phyloP scores from a whole-genome alignment of 2,329 filamentous ascomycete species.

The Apiospora rasikravindrae region DNA sequence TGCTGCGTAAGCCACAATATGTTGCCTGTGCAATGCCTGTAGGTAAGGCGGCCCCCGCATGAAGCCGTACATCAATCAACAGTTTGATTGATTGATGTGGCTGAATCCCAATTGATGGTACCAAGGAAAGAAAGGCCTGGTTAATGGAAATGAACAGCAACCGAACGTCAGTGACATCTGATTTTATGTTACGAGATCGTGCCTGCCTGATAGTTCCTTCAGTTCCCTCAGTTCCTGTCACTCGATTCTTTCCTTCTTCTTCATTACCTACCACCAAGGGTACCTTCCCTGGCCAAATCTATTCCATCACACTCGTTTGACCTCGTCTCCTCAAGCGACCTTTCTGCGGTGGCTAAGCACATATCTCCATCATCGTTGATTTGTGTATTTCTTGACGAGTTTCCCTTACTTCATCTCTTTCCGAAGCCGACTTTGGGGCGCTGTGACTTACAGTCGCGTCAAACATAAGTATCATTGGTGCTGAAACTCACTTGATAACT shows the following conservation, averaged over 20 bases:
- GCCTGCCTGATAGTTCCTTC: not conserved
- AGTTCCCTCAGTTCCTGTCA: not conserved
- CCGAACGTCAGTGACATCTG: constrained; percentile 1
- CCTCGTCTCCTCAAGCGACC: not conserved
- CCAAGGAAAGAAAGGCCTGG: not conserved
- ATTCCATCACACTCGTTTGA: not conserved
- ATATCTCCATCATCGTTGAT: not conserved
- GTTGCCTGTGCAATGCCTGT: not conserved
- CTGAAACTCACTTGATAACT: not conserved
- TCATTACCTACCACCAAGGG: not conserved
- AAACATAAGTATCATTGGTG: not conserved
- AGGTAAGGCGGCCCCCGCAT: not conserved
- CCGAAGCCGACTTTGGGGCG: not conserved
- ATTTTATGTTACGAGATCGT: constrained; percentile 16
- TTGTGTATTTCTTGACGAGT: not conserved
- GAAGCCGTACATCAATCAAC: not conserved
- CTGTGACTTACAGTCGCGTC: not conserved
- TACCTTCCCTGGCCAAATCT: not conserved
- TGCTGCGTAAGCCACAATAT: not conserved
- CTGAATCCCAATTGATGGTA: not conserved
- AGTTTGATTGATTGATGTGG: not conserved
- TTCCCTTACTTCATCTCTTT: not conserved
- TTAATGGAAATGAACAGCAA: not conserved
- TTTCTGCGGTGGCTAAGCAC: not conserved
- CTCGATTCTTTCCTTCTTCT: not conserved